phyloP scores from a whole-genome alignment of 2,329 filamentous ascomycete genomes.

The Sporothrix protearum region DNA sequence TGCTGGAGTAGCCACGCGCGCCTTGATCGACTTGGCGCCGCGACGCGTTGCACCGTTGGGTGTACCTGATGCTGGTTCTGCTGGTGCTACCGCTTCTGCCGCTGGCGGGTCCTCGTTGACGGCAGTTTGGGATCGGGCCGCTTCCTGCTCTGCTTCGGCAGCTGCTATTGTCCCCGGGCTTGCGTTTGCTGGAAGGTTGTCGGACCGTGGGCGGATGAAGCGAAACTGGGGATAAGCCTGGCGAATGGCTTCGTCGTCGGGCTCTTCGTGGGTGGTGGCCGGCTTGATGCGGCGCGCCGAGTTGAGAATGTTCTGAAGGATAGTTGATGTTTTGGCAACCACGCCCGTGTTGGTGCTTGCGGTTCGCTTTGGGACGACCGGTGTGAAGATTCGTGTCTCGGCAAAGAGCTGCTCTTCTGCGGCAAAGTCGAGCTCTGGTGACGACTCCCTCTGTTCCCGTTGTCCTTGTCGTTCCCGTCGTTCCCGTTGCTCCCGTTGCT shows the following conservation, averaged over 20 bases:
- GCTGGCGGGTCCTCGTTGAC: not conserved
- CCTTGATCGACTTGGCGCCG: not conserved
- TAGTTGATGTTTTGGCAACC: conserved; percentile 23
- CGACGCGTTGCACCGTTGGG: not conserved
- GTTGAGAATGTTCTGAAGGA: conserved; percentile 26
- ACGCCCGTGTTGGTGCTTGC: not conserved
- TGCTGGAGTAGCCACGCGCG: conserved; percentile 24
- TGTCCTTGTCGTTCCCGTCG: not conserved
- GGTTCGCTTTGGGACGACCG: conserved; percentile 16
- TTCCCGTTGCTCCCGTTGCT: not conserved
- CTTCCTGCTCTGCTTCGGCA: not conserved
- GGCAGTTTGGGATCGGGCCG: not conserved
- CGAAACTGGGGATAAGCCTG: conserved; percentile 26
- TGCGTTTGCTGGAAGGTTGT: not conserved
- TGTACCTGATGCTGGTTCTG: not conserved
- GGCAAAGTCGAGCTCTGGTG: conserved; percentile 35
- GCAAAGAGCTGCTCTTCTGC: conserved; percentile 39
- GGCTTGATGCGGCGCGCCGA: conserved; percentile 21
- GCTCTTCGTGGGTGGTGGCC: conserved; percentile 10
- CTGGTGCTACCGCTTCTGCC: not conserved
- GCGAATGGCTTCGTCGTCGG: conserved; percentile 22
- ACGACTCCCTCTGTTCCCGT: not conserved
- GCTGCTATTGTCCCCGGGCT: not conserved
- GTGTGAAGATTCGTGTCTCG: conserved; percentile 35
- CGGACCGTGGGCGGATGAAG: conserved; percentile 25